Percentiles rank a stretch among this genome's conserved stretches.
Conservation (phyloP, 768 basidiomycete genomes). For the Leccinum variicolor region DNA sequence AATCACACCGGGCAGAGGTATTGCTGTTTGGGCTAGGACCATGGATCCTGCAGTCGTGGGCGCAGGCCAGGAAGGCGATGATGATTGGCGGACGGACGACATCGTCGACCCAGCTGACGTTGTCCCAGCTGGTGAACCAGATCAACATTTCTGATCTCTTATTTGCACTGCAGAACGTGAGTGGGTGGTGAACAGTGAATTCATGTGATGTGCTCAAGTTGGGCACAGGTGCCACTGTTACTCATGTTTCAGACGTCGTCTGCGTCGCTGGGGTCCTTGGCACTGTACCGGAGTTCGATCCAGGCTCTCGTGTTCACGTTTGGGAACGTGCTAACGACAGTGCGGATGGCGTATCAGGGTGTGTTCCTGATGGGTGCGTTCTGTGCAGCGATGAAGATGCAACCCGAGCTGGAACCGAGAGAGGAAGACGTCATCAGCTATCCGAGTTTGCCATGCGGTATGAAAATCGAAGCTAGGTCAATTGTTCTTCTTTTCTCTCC, state of each 20-base stretch:
- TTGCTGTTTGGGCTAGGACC: conserved; percentile 78
- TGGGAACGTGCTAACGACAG: conserved; percentile 57
- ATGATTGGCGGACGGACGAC: conserved; percentile 51
- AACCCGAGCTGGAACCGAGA: conserved; percentile 63
- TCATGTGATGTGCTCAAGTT: not conserved
- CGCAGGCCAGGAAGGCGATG: conserved; percentile 55
- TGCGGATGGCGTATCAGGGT: conserved; percentile 77
- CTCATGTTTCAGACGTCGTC: conserved; percentile 69
- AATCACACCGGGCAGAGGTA: conserved; percentile 75
- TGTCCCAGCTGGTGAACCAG: conserved; percentile 47
- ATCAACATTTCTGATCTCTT: conserved; percentile 64
- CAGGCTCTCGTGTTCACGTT: conserved; percentile 67
- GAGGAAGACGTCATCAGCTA: conserved; percentile 52
- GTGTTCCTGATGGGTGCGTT: conserved; percentile 88
- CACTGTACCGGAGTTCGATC: conserved; percentile 76
- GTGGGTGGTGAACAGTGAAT: conserved; percentile 22
- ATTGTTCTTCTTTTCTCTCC: not conserved
- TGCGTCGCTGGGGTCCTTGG: conserved; percentile 75
- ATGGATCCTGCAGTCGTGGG: conserved; percentile 83
- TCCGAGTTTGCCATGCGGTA: conserved; percentile 48
- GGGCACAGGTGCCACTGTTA: conserved; percentile 64
- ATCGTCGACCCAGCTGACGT: conserved; percentile 35
- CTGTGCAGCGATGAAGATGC: conserved; percentile 68
- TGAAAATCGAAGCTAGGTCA: conserved; percentile 64
- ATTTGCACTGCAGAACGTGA: conserved; percentile 66